These are phyloP conservation scores for Eutrema yunnanense DNA, from an alignment of 345 rosid species.

Conservation along the genomic window DNA sequence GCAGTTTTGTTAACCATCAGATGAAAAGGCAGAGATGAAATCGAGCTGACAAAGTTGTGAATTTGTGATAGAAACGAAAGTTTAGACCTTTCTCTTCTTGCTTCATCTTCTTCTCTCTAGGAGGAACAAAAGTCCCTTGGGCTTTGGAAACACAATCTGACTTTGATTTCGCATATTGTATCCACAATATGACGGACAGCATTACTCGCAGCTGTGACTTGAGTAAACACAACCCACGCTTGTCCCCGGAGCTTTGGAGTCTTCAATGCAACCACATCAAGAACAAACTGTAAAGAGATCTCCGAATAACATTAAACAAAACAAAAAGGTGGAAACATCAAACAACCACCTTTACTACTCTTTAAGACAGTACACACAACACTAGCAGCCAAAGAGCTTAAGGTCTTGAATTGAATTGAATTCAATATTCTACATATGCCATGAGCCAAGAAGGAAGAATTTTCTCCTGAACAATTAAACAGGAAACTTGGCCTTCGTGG, in stretches of 20 bases:
- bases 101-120: slow-evolving; percentile 86
- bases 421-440: no score
- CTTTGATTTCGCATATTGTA: slow-evolving; percentile 86
- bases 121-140: slow-evolving; percentile 71
- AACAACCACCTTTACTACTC: no score
- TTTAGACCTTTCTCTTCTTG: slow-evolving; percentile 80
- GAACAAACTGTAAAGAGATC: slow-evolving; percentile 38
- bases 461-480: not conserved
- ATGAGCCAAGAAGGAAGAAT: not conserved
- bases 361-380: no score
- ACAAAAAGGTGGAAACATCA: no score
- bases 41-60: not conserved
- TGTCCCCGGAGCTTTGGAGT: slow-evolving; percentile 93
- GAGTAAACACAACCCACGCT: slow-evolving; percentile 94
- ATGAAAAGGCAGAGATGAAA: not conserved
- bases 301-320: no score
- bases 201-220: slow-evolving; percentile 87
- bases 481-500: not conserved
- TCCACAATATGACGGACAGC: slow-evolving; percentile 70
- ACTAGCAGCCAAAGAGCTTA: not conserved
- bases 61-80: not conserved
- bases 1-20: not conserved
- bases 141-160: slow-evolving; percentile 83
- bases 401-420: not conserved
- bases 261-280: slow-evolving; percentile 98